Conservation (phyloP, 495 filamentous ascomycete species). For the Penicillium paxilli region DNA sequence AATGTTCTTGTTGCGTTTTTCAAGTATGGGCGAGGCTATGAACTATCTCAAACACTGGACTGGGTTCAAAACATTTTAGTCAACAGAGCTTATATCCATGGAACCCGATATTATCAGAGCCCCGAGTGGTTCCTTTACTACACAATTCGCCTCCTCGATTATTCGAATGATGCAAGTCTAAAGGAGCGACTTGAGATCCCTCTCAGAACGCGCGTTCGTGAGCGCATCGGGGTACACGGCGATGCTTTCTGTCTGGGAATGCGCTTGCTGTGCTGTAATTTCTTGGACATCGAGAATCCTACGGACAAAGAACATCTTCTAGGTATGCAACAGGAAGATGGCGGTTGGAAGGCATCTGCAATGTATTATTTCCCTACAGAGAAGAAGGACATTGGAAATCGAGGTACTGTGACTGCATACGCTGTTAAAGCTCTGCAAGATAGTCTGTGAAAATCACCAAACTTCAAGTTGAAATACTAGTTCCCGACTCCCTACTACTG, state of each 20-base stretch:
- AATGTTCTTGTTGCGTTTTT: conserved; percentile 22
- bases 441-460: too few species aligned
- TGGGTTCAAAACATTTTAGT: conserved; percentile 16
- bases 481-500: too few species aligned
- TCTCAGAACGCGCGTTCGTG: conserved; percentile 10
- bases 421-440: not conserved
- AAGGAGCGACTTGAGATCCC: not conserved
- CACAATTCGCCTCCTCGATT: conserved; percentile 2
- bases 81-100: conserved; percentile 21
- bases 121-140: conserved; percentile 24
- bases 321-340: conserved; percentile 62
- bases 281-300: conserved; percentile 2
- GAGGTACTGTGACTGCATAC: conserved; percentile 12
- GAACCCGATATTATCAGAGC: conserved; percentile 21
- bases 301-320: conserved; percentile 79
- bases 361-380: conserved; percentile 8
- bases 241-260: conserved; percentile 17
- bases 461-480: too few species aligned
- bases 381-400: conserved; percentile 5
- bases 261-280: conserved; percentile 14
- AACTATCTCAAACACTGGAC: conserved; percentile 40
- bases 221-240: conserved; percentile 7
- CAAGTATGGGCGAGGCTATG: conserved; percentile 23
- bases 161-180: not conserved
- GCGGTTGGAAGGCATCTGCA: conserved; percentile 9